phyloP scores from a whole-genome alignment of 768 basidiomycete species.

The Strobilomyces echinocephalus region DNA sequence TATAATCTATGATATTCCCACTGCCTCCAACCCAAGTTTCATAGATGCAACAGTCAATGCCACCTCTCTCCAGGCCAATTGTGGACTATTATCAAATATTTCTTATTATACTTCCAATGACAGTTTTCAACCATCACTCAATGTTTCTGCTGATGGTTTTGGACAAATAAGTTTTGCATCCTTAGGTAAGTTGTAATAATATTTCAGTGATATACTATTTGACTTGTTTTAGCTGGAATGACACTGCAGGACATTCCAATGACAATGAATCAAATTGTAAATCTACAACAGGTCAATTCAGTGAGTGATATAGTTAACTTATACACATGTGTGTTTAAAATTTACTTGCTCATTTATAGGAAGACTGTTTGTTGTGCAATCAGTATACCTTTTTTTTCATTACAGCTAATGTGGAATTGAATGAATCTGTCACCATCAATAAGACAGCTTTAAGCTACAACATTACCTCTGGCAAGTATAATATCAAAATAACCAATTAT shows the following conservation, averaged over 20 bases:
- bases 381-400: background rate
- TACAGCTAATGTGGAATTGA: background rate
- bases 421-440: background rate
- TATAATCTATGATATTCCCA: background rate
- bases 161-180: too few relatives aligned
- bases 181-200: too few relatives aligned
- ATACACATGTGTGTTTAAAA: too few relatives aligned
- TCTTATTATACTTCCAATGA: background rate
- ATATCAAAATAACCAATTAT: background rate
- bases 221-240: too few relatives aligned
- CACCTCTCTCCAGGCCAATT: too few relatives aligned
- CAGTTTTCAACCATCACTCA: background rate
- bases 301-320: too few relatives aligned
- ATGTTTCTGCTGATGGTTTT: too few relatives aligned
- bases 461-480: background rate
- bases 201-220: too few relatives aligned
- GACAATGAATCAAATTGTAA: too few relatives aligned
- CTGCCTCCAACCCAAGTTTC: background rate
- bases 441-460: background rate
- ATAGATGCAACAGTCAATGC: slow-evolving; percentile 4
- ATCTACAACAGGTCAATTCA: too few relatives aligned
- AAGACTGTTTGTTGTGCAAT: background rate
- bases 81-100: slow-evolving; percentile 3
- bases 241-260: too few relatives aligned
- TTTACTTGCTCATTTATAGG: too few relatives aligned